Percentiles rank a stretch among this genome's conserved stretches.
phyloP scores from a whole-genome alignment of 495 filamentous ascomycete genomes.

The Aspergillus haitiensis region DNA sequence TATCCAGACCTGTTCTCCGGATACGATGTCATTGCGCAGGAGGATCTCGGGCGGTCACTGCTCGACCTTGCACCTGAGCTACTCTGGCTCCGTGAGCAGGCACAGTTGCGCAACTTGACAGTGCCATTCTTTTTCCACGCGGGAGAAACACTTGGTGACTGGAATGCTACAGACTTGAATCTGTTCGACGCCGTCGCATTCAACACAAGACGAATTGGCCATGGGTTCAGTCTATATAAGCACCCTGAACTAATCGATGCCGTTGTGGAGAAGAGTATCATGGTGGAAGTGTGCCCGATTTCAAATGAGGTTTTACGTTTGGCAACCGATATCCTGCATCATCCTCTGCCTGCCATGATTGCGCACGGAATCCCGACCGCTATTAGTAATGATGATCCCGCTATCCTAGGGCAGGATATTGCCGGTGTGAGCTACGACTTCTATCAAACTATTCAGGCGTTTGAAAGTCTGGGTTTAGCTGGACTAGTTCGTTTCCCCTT shows the following conservation, averaged over 20 bases:
- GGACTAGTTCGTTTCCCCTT: constrained; percentile 16
- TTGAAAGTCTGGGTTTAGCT: constrained; percentile 25
- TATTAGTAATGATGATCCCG: constrained; percentile 28
- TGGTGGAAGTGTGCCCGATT: constrained; percentile 28
- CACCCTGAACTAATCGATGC: constrained; percentile 24
- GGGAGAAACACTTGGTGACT: constrained; percentile 27
- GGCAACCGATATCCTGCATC: constrained; percentile 20
- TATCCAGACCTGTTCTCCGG: constrained; percentile 26
- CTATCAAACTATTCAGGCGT: constrained; percentile 24
- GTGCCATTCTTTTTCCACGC: constrained; percentile 30
- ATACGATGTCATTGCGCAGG: constrained; percentile 26
- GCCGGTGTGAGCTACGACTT: constrained; percentile 27
- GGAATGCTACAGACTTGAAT: constrained; percentile 27
- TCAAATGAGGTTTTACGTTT: constrained; percentile 29
- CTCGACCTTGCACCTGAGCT: constrained; percentile 22
- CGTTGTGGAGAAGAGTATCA: constrained; percentile 19
- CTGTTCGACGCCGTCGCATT: constrained; percentile 26
- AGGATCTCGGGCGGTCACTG: constrained; percentile 26
- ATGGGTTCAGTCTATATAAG: constrained; percentile 28
- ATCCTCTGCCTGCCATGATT: constrained; percentile 27
- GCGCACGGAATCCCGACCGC: constrained; percentile 25
- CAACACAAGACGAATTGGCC: constrained; percentile 26
- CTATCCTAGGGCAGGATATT: constrained; percentile 23
- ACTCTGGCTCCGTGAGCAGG: constrained; percentile 26
- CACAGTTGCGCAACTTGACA: constrained; percentile 14